Base-by-base conservation (phyloP, 768 basidiomycete genomes). In the Collybia nuda region DNA sequence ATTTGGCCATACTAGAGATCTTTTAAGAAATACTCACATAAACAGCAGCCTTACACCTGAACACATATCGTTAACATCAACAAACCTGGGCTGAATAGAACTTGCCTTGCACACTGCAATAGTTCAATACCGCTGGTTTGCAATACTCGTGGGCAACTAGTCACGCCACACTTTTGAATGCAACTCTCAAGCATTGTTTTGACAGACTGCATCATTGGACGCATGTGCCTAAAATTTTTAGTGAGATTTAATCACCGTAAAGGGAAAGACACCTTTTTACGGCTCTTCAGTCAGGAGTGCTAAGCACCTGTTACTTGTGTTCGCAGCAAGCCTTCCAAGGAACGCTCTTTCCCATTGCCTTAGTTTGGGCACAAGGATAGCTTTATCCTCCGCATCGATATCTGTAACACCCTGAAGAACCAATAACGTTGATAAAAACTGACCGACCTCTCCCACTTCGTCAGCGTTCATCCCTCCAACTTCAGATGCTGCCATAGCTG, bases 1-100 rank as follows among this genome's bases (percentile, higher is more conserved):
- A 26, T 52, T 17, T 52, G 48, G 40, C 21, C 28, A 36, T 49
- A 19, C 40, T 12, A 40, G n/a, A n/a, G 24, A 23, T 14, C 43
- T 24, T 41, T 23, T 18, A 53, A 29, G 37, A 48, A 12, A 9
- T 21, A 63, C 72, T 67, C 61, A 75, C 74, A 56, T 76, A 76
- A 18, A 74, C 69, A 6, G 67, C 69, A 3, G 66, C 62, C 53
- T 73, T 76, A 56, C 74, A 77, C 52, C 75, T 76, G 44, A 39
- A 26, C 21, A 51, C 6, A 49, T 18, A 1, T 18, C 1, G 22
- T 23, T 40, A 32, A 41, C 46, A 42, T 36, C n/a, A 47, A 3
- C 21, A 41, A 36, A 29, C 28, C 28, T 17, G 22, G 51, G 42
- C 8, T 52, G 37, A 35, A 11, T 8, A 18, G 7, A 3, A 61